Conservation (phyloP, 805 yeast genomes). For the Wickerhamomyces hampshirensis region DNA sequence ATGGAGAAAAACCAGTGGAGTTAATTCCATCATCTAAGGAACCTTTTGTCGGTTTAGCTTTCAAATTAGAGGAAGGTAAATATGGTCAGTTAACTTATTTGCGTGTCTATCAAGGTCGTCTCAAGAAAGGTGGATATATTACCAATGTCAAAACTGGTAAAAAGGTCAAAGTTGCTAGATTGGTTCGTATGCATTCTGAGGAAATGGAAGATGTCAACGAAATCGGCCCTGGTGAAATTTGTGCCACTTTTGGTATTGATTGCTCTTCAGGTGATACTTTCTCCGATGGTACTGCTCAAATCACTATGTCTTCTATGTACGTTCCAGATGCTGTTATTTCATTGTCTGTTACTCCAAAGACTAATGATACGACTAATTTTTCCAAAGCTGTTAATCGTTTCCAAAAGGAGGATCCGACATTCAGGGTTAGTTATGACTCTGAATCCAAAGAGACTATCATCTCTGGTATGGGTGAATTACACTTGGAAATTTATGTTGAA, state of each 20-base stretch:
- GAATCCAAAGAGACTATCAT: conserved; percentile 93
- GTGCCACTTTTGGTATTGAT: conserved; percentile 98
- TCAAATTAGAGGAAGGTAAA: conserved; percentile 96
- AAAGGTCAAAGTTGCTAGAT: conserved; percentile 85
- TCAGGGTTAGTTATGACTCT: conserved; percentile 82
- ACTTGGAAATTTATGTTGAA: conserved; percentile 95
- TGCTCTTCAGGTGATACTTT: conserved; percentile 99
- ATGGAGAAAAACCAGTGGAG: conserved; percentile 63
- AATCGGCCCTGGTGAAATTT: conserved; percentile 96
- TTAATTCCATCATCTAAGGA: conserved; percentile 65
- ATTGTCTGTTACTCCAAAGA: conserved; percentile 79
- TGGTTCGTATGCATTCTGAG: conserved; percentile 97
- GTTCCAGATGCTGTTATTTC: conserved; percentile 99
- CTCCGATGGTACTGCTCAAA: conserved; percentile 73
- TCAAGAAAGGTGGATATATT: conserved; percentile 87
- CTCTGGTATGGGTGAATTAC: conserved; percentile 98
- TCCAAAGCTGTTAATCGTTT: conserved; percentile 96
- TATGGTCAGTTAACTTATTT: conserved; percentile 97
- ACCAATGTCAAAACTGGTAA: conserved; percentile 89
- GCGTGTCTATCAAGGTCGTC: conserved; percentile 93
- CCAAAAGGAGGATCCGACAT: conserved; percentile 99
- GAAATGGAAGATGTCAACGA: conserved; percentile 98
- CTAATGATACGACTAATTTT: conserved; percentile 83
- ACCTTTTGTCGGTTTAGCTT: conserved; percentile 96
- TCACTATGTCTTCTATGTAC: conserved; percentile 96